Conservation (phyloP, 495 filamentous ascomycete genomes). For the Daldinia decipiens region DNA sequence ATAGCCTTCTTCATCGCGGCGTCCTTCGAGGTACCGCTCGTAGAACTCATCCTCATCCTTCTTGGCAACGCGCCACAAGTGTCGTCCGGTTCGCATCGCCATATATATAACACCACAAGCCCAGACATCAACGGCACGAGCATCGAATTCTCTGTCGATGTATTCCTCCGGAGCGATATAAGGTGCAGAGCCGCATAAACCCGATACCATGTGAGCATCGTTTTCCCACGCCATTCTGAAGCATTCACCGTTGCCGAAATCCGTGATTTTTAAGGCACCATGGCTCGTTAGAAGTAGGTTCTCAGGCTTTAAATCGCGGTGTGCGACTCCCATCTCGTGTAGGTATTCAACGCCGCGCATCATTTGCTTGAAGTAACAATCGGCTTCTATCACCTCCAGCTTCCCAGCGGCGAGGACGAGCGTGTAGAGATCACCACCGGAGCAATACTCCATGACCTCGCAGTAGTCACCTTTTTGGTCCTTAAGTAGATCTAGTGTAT, state of each 20-base stretch:
- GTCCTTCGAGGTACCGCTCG: constrained; percentile 88
- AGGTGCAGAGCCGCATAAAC: constrained; percentile 93
- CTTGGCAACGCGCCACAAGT: constrained; percentile 95
- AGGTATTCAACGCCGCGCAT: constrained; percentile 99
- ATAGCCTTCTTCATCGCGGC: constrained; percentile 93
- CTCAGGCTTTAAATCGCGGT: constrained; percentile 97
- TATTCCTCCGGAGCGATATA: constrained; percentile 99
- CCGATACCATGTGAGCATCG: constrained; percentile 96
- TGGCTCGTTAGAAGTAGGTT: constrained; percentile 94
- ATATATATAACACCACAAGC: constrained; percentile 99
- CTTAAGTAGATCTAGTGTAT: constrained; percentile 93
- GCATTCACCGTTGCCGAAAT: constrained; percentile 99
- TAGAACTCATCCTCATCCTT: constrained; percentile 98
- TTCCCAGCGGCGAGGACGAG: constrained; percentile 92
- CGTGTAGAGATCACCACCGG: constrained; percentile 95
- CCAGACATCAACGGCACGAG: constrained; percentile 96
- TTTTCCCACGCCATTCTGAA: constrained; percentile 99
- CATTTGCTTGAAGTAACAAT: constrained; percentile 99
- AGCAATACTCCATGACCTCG: constrained; percentile 99
- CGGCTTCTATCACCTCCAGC: constrained; percentile 91
- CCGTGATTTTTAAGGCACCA: constrained; percentile 96
- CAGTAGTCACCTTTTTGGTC: constrained; percentile 98
- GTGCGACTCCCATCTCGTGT: constrained; percentile 99
- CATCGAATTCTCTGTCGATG: constrained; percentile 92
- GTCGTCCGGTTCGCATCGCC: constrained; percentile 97